Evolutionary conservation across 148 eudicot genomes (phyloP).

Genomic region (Salicornia ramosissima): DNA sequence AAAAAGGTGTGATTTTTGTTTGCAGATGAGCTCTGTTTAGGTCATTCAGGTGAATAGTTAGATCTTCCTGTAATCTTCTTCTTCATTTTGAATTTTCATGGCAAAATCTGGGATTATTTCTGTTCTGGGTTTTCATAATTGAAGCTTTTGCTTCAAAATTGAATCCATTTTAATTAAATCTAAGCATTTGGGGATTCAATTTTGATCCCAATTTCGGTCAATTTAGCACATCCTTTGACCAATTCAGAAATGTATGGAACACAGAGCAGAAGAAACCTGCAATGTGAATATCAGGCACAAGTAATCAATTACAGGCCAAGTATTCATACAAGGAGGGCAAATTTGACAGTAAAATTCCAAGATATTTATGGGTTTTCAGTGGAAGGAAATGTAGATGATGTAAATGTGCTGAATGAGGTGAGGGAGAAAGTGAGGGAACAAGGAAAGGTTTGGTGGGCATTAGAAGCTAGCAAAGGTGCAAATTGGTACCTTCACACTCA

Average conservation of each 20-base stretch:
- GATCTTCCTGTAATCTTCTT: constrained; percentile 19
- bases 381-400: constrained; percentile 99
- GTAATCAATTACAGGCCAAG: constrained; percentile 81
- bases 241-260: constrained; percentile 52
- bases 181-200: constrained; percentile 9
- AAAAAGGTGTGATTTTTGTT: neutral
- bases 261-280: constrained; percentile 47
- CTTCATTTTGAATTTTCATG: neutral
- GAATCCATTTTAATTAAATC: constrained; percentile 20
- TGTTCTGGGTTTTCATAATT: constrained; percentile 19
- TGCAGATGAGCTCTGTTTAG: neutral
- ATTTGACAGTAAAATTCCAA: constrained; percentile 82
- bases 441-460: constrained; percentile 86
- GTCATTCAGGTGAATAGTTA: constrained; percentile 13
- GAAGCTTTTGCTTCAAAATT: constrained; percentile 23
- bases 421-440: constrained; percentile 89
- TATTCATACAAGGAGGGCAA: constrained; percentile 87
- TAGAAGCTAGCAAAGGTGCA: constrained; percentile 83
- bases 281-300: constrained; percentile 52
- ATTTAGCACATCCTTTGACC: neutral
- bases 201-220: constrained; percentile 16
- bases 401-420: constrained; percentile 91
- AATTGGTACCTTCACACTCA: constrained; percentile 86
- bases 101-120: constrained; percentile 2
- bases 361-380: constrained; percentile 85